Conservation (phyloP, 2,329 filamentous ascomycete genomes). For the Microcyclospora pomicola region DNA sequence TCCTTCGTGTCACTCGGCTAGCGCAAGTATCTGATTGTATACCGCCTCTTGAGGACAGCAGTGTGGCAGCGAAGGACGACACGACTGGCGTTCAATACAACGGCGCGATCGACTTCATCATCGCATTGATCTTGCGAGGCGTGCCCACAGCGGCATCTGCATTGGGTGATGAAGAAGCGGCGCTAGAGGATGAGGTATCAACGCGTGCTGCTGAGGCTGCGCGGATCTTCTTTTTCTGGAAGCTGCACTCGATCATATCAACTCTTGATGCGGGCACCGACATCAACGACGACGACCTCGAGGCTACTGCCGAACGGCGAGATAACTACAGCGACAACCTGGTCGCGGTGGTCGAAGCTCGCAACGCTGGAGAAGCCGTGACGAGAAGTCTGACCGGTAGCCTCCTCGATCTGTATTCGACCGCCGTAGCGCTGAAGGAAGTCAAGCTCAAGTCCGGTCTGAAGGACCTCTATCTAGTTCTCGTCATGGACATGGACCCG, state of each 20-base stretch:
- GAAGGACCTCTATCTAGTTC: constrained; percentile 35
- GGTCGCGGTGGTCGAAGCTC: constrained; percentile 34
- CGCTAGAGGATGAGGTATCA: constrained; percentile 66
- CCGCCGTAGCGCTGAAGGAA: constrained; percentile 54
- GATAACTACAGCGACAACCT: constrained; percentile 39
- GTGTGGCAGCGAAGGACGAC: constrained; percentile 26
- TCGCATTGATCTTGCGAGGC: constrained; percentile 61
- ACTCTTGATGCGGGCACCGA: constrained; percentile 41
- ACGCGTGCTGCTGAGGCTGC: constrained; percentile 61
- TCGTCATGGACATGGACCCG: constrained; percentile 48
- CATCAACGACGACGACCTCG: constrained; percentile 46
- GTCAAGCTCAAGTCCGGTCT: constrained; percentile 22
- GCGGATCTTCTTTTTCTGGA: constrained; percentile 91
- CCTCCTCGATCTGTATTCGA: constrained; percentile 67
- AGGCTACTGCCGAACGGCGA: constrained; percentile 38
- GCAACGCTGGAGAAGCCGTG: constrained; percentile 48
- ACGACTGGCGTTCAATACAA: constrained; percentile 11
- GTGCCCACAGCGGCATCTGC: constrained; percentile 47
- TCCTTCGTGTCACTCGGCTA: constrained; percentile 19
- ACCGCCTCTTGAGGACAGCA: constrained; percentile 51
- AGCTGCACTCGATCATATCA: constrained; percentile 25
- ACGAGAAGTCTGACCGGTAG: constrained; percentile 61
- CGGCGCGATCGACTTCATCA: constrained; percentile 52
- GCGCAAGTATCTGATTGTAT: constrained; percentile 50
- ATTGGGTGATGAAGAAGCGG: constrained; percentile 48